Percentiles rank a stretch among this genome's conserved stretches.
These are phyloP conservation scores for Durusdinium trenchii DNA, from an alignment of 73 alveolate species.

Conservation along the genomic window DNA sequence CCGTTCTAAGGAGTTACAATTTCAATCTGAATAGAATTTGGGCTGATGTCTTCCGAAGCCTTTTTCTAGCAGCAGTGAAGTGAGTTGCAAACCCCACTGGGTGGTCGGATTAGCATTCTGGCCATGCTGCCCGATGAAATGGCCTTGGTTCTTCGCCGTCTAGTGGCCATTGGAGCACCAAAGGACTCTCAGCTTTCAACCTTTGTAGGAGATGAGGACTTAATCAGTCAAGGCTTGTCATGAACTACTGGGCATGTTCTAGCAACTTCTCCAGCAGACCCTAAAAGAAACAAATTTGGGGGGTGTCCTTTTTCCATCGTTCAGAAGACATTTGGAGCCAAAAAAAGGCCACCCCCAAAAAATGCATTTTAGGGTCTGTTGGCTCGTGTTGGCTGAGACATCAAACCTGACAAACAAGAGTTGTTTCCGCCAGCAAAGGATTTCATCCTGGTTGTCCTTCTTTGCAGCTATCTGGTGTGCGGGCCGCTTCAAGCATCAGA, in stretches of 20 bases:
- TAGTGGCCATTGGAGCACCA: constrained; percentile 15
- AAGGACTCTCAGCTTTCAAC: constrained; percentile 6
- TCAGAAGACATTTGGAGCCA: too few species aligned
- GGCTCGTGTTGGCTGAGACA: too few species aligned
- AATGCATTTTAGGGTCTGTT: too few species aligned
- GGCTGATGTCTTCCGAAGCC: not conserved
- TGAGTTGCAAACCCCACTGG: not conserved
- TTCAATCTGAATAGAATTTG: not conserved
- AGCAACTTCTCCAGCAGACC: too few species aligned
- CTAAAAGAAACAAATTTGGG: too few species aligned
- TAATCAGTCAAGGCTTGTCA: not conserved
- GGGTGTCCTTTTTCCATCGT: too few species aligned
- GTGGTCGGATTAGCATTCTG: not conserved
- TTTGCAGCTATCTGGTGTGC: not conserved
- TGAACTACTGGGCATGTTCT: too few species aligned
- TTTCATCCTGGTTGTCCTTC: not conserved
- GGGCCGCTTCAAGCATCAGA: not conserved
- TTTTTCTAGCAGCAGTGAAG: not conserved
- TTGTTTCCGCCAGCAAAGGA: constrained; percentile 2
- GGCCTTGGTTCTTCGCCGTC: constrained; percentile 35
- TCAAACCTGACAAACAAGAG: not conserved
- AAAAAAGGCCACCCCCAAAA: not conserved
- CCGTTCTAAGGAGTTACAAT: not conserved
- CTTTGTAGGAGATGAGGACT: not conserved
- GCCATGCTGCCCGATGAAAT: not conserved